Conservation (phyloP, 2,329 filamentous ascomycete species). For the Cyphellophora attinorum region DNA sequence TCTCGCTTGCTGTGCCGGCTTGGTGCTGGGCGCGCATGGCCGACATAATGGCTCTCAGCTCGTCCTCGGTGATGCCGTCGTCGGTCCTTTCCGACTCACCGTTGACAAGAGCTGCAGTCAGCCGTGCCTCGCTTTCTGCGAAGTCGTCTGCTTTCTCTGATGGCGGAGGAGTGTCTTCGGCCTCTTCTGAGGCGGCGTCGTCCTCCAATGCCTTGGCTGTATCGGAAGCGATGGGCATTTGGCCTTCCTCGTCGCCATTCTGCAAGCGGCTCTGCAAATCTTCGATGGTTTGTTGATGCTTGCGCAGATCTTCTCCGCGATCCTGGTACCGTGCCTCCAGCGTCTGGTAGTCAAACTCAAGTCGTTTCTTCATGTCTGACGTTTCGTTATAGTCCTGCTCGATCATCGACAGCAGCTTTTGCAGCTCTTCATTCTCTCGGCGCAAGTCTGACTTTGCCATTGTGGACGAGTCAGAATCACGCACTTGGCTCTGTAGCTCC, state of each 20-base stretch:
- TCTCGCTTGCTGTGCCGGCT: slow-evolving; percentile 12
- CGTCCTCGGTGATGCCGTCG: slow-evolving; percentile 15
- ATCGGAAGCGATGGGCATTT: slow-evolving; percentile 3
- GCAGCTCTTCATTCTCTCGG: slow-evolving; percentile 25
- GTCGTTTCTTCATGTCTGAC: slow-evolving; percentile 37
- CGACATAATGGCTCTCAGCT: slow-evolving; percentile 19
- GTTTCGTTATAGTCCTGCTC: slow-evolving; percentile 40
- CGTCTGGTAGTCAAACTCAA: slow-evolving; percentile 39
- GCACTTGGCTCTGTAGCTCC: slow-evolving; percentile 37
- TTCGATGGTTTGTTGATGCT: slow-evolving; percentile 18
- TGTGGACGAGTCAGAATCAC: slow-evolving; percentile 31
- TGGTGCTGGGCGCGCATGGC: slow-evolving; percentile 17
- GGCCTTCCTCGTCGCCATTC: slow-evolving; percentile 16
- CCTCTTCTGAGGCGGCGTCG: slow-evolving; percentile 9
- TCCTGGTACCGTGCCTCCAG: slow-evolving; percentile 34
- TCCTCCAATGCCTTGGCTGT: slow-evolving; percentile 12
- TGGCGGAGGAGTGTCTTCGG: background rate
- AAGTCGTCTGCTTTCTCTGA: slow-evolving; percentile 3
- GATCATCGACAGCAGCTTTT: slow-evolving; percentile 35
- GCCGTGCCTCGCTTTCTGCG: slow-evolving; percentile 13
- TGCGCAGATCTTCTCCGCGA: slow-evolving; percentile 29
- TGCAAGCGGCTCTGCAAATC: slow-evolving; percentile 17
- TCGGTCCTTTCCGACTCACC: slow-evolving; percentile 3
- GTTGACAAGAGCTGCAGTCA: slow-evolving; percentile 15
- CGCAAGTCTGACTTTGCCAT: slow-evolving; percentile 15